Percentiles rank a stretch among this genome's conserved stretches.
Conservation (phyloP, 495 filamentous ascomycete species). For the Amniculicola lignicola region DNA sequence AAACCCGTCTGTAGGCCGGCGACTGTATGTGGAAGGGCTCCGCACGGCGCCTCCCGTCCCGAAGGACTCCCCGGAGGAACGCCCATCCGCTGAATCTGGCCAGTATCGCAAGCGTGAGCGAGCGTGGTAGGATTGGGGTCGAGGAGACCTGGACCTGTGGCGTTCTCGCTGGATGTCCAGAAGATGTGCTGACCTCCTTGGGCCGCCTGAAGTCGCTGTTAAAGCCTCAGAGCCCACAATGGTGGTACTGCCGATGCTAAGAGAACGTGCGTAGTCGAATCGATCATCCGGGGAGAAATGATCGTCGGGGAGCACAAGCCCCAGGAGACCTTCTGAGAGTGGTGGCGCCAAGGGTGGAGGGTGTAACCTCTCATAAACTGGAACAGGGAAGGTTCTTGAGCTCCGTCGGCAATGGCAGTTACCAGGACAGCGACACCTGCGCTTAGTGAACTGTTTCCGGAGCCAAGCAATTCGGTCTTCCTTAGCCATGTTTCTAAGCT, state of each 20-base stretch:
- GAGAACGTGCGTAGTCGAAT: background rate
- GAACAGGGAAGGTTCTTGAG: background rate
- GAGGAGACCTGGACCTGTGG: background rate
- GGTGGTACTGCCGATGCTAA: background rate
- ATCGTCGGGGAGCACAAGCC: background rate
- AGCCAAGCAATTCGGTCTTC: conserved; percentile 5
- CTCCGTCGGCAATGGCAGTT: conserved; percentile 3
- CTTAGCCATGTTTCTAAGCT: background rate
- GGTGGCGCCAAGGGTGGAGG: background rate
- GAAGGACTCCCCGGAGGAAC: background rate
- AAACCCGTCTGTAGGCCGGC: too few relatives aligned
- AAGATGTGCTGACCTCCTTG: background rate
- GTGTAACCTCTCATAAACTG: too few relatives aligned
- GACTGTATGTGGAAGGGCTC: background rate
- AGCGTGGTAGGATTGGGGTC: background rate
- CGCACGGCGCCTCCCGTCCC: background rate
- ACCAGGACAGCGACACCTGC: background rate
- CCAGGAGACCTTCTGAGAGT: background rate
- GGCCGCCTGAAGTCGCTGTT: background rate
- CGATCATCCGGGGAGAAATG: too few relatives aligned
- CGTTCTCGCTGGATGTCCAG: background rate
- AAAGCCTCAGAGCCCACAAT: background rate
- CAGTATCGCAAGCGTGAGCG: background rate
- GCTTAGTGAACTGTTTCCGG: conserved; percentile 2
- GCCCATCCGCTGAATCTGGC: background rate